Percentiles rank a stretch among this genome's conserved stretches.
Conservation (phyloP, 176 grass and related monocot species). For the Zizania latifolia region DNA sequence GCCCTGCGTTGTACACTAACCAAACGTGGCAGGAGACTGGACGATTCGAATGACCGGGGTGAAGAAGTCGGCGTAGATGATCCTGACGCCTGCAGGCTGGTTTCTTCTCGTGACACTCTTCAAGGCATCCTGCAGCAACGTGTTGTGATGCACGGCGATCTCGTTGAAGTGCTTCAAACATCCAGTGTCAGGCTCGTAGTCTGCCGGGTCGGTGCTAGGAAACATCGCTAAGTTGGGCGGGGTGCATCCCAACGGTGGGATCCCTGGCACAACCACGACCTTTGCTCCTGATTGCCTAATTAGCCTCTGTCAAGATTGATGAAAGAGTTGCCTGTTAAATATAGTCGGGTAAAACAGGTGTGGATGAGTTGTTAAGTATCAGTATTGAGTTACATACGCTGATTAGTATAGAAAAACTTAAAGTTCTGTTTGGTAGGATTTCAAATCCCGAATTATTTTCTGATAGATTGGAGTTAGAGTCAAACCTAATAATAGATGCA, state of each 20-base stretch:
- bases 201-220: not conserved
- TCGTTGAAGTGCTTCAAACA: constrained; percentile 48
- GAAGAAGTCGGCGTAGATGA: constrained; percentile 58
- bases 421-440: no score
- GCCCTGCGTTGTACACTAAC: not conserved
- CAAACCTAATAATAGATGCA: no score
- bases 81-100: not conserved
- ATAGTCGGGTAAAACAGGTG: no score
- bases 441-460: no score
- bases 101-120: not conserved
- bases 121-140: constrained; percentile 22
- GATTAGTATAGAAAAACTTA: no score
- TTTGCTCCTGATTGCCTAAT: constrained; percentile 38
- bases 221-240: constrained; percentile 31
- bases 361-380: no score
- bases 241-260: constrained; percentile 48
- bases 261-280: constrained; percentile 49
- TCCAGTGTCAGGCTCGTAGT: constrained; percentile 40
- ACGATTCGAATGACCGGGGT: constrained; percentile 24
- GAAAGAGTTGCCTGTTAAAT: no score
- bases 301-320: constrained; percentile 21
- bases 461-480: no score
- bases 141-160: constrained; percentile 48
- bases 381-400: no score
- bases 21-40: not conserved